Evolutionary conservation across 352 stramenopile species (phyloP).

Genomic region (Globisporangium barbulae): DNA sequence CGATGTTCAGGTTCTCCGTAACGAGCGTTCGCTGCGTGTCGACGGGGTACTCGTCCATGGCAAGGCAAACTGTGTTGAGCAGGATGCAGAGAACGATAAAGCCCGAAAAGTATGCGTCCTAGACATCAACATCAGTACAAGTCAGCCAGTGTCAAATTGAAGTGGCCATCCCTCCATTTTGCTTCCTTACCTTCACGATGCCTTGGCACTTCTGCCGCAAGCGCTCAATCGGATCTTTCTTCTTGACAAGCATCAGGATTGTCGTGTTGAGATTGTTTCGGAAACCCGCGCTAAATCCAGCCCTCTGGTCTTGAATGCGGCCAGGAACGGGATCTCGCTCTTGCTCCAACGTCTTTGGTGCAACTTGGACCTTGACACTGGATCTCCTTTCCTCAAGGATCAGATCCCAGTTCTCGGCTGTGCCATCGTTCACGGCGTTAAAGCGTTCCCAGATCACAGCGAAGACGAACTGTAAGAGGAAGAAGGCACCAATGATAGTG

Average conservation of each 20-base stretch:
- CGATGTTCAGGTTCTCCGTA: conserved; percentile 33
- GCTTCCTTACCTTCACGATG: conserved; percentile 20
- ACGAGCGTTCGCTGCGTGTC: conserved; percentile 16
- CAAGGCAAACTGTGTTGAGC: conserved; percentile 57
- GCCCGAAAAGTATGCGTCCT: conserved; percentile 29
- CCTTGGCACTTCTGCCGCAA: conserved; percentile 20
- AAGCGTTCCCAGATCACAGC: conserved; percentile 73
- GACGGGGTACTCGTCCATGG: conserved; percentile 48
- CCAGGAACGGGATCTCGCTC: background rate
- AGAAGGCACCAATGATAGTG: conserved; percentile 78
- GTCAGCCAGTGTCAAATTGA: background rate
- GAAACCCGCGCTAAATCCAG: conserved; percentile 16
- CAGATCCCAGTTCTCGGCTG: conserved; percentile 34
- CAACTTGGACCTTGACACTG: conserved; percentile 12
- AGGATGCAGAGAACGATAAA: conserved; percentile 54
- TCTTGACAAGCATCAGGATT: conserved; percentile 20
- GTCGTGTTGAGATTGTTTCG: conserved; percentile 15
- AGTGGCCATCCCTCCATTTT: background rate
- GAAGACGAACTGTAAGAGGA: conserved; percentile 81
- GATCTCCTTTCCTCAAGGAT: conserved; percentile 28
- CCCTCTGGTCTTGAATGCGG: background rate
- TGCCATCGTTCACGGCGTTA: conserved; percentile 40
- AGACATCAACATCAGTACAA: background rate
- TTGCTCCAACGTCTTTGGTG: background rate
- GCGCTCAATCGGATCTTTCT: conserved; percentile 15